These are phyloP conservation scores for Comarum palustre DNA, from an alignment of 306 rosid species.

Conservation along the genomic window DNA sequence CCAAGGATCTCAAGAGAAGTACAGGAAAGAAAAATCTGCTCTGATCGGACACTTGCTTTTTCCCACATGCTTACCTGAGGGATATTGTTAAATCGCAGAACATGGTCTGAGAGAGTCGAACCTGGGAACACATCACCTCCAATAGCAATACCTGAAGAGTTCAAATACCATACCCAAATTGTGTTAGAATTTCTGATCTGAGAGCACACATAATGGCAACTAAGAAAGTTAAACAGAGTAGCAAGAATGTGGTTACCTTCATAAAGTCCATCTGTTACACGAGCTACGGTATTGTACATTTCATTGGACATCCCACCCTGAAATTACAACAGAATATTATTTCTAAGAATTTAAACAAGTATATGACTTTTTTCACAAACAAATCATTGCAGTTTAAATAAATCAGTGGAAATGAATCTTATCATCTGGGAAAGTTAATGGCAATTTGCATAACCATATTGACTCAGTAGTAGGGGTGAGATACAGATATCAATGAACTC, in stretches of 20 bases:
- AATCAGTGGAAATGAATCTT: background rate
- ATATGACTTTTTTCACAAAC: slow-evolving; percentile 1
- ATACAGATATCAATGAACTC: slow-evolving; percentile 11
- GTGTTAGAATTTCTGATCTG: slow-evolving; percentile 26
- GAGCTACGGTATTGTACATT: slow-evolving; percentile 81
- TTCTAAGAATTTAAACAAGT: slow-evolving; percentile 5
- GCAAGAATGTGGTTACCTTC: slow-evolving; percentile 54
- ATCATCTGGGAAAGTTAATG: background rate
- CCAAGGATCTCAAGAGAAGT: slow-evolving; percentile 12
- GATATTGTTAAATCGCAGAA: slow-evolving; percentile 95
- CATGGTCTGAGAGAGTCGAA: slow-evolving; percentile 96
- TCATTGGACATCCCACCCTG: slow-evolving; percentile 99
- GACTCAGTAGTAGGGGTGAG: background rate
- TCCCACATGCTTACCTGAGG: slow-evolving; percentile 56
- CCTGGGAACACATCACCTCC: slow-evolving; percentile 99
- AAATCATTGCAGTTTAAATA: background rate
- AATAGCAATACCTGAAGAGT: slow-evolving; percentile 77
- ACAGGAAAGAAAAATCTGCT: slow-evolving; percentile 16
- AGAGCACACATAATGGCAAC: slow-evolving; percentile 6
- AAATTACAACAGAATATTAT: slow-evolving; percentile 25
- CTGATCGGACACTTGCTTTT: background rate
- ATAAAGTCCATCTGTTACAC: slow-evolving; percentile 93
- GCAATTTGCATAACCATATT: background rate
- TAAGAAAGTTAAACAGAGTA: slow-evolving; percentile 17
- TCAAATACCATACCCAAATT: slow-evolving; percentile 22